Evolutionary conservation across 2,329 filamentous ascomycete species (phyloP).

Genomic region (Verticillium tricorpus): DNA sequence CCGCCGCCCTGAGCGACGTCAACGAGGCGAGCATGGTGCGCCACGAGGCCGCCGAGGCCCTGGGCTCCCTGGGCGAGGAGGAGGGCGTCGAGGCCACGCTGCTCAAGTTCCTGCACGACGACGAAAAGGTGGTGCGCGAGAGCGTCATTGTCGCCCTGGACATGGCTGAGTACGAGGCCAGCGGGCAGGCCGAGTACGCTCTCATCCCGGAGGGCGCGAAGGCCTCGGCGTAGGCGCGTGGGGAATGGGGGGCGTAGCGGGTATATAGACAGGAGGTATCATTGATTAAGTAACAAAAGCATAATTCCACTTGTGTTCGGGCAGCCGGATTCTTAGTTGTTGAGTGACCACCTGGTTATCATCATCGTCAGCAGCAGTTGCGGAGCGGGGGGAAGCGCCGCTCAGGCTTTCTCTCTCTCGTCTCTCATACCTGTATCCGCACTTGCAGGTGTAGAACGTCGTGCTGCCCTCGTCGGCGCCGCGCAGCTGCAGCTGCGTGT

Average conservation of each 20-base stretch:
- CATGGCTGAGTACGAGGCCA: constrained; percentile 96
- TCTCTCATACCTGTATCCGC: constrained; percentile 68
- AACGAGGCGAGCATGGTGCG: constrained; percentile 93
- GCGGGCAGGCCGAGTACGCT: constrained; percentile 84
- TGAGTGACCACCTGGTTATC: constrained; percentile 47
- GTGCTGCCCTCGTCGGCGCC: constrained; percentile 94
- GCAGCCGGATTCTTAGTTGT: constrained; percentile 43
- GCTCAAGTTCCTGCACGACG: constrained; percentile 79
- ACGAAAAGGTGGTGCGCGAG: constrained; percentile 89
- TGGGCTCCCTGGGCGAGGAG: constrained; percentile 90
- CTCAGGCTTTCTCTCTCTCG: too few species aligned
- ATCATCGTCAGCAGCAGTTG: neutral
- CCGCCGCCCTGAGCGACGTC: constrained; percentile 69
- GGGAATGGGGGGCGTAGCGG: neutral
- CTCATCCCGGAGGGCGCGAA: constrained; percentile 66
- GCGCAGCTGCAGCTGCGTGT: constrained; percentile 78
- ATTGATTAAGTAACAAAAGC: neutral
- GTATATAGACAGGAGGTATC: neutral
- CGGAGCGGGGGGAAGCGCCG: too few species aligned
- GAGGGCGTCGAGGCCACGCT: constrained; percentile 86
- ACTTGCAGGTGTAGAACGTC: constrained; percentile 85
- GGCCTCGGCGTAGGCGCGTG: constrained; percentile 27
- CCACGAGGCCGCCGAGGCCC: constrained; percentile 93
- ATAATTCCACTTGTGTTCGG: neutral
- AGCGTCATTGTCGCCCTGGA: constrained; percentile 93